Evolutionary conservation across 371 early-diverging fungal species (phyloP), one percentile per base, ranked within the genome.

Genomic region (Mucor plumbeus): DNA sequence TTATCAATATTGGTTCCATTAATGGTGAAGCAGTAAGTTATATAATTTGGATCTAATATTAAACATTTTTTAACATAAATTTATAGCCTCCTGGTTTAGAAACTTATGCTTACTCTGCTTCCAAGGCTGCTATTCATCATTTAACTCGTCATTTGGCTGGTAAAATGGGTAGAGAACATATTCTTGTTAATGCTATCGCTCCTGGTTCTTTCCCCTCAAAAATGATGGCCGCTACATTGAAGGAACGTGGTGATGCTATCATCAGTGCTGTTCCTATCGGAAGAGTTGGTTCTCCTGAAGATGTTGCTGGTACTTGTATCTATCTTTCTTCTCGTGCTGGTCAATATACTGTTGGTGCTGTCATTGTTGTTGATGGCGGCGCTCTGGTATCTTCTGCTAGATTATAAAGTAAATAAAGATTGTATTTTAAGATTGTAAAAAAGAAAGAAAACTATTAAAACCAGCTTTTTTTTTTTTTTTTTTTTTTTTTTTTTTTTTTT

Each of bases 181-280:
- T 97, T 63, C 86, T 92, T 15, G 93, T 93, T 33, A 97, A 97
- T 68, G 94, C 94, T 8, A 87, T 97, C 64, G 96, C 97, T 0
- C 96, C 97, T 0, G 97, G 97, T 0, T 85, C 93, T 6, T 97
- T 95, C 77, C 88, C 90, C 60, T 90, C 90, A 61, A 92, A 91
- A 70, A 97, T 97, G 88, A 96, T 96, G 94, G 91, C 88, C n/a
- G 85, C 78, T 26, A 92, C 92, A 0, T 66, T 93, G 35, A 78
- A 85, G 54, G 72, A 83, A 17, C 67, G 80, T 78, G 85, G 87
- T 13, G 88, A 90, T 36, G 68, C 64, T 11, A 88, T 93, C 58
- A 75, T 88, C 7, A 70, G 70, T 9, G 65, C 68, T 40, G 83
- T 91, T 26, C 95, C 95, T 13, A 62, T 91, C 63, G 88, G 91